Percentiles rank a stretch among this genome's conserved stretches.
These are phyloP conservation scores for Cenchrus americanus DNA, from an alignment of 176 grass and related monocot genomes.

Conservation along the genomic window DNA sequence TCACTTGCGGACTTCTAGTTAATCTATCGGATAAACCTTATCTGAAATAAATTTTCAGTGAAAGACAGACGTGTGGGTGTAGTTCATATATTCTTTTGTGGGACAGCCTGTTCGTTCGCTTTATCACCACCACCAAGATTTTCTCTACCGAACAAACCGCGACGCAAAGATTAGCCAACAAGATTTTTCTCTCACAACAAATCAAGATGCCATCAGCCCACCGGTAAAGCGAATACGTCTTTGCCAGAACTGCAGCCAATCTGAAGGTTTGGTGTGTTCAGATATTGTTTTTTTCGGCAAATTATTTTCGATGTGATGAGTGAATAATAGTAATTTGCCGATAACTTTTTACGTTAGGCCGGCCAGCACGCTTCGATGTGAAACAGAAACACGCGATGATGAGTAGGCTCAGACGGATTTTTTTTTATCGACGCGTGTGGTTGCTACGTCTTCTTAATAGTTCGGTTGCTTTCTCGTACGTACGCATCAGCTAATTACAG, in stretches of 20 bases:
- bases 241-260: neutral
- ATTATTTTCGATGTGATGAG: no score
- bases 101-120: no score
- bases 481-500: neutral
- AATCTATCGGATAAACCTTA: neutral
- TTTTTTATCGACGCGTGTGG: neutral
- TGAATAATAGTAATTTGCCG: no score
- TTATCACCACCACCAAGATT: no score
- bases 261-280: neutral
- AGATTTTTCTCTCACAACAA: no score
- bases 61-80: neutral
- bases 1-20: neutral
- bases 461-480: neutral
- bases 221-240: no score
- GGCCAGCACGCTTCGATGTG: neutral
- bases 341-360: no score
- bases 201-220: no score
- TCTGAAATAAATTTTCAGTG: neutral
- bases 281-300: neutral
- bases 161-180: no score
- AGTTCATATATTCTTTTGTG: neutral
- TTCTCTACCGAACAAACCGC: no score
- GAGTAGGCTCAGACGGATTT: neutral
- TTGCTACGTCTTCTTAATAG: neutral
- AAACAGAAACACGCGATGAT: no score